Evolutionary conservation across 768 basidiomycete species (phyloP), one percentile per base, ranked within the genome.

Genomic region (Suillus subaureus): DNA sequence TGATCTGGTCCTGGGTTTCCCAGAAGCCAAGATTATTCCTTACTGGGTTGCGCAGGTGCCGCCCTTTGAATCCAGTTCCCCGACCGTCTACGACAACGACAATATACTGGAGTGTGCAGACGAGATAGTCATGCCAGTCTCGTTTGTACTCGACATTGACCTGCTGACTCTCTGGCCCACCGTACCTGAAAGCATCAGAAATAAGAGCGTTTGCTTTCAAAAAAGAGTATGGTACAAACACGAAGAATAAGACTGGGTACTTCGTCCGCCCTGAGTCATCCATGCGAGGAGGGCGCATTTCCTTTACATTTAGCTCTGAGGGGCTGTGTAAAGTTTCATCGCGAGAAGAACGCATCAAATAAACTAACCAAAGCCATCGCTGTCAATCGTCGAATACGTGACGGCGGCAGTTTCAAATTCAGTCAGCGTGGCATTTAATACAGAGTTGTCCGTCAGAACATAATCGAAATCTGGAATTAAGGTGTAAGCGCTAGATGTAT

Each of bases 261-360:
- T 97, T 96, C 11, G 91, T 94, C 52, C 93, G 88, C n/a, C 97
- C 97, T 26, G 94, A 91, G 71, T 92, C 89, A 70, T 99, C 97
- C 89, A 99, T 92, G 65, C 86, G 84, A 5, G 95, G 94, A 21
- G 97, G 97, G 18, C 94, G 87, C 70, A 97, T 85, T 79, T 98
- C 96, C 72, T 92, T 84, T 63, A 93, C 92, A 75, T 97, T 97
- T 63, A 98, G 80, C 72, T 94, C 94, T 96, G 70, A 43, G 28
- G 66, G 64, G 58, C 66, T 63, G 61, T 28, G 64, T 71, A 66
- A 75, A 68, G 68, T 68, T 70, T 63, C 57, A 54, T 60, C 57
- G 55, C 62, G 55, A 52, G 37, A 56, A 64, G 66, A 67, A 70
- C 71, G 65, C 40, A 69, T 66, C 61, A 60, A 72, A 43, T 7